Evolutionary conservation across 1,139 yeast species (phyloP).

Genomic region (Arxiozyma bovina): DNA sequence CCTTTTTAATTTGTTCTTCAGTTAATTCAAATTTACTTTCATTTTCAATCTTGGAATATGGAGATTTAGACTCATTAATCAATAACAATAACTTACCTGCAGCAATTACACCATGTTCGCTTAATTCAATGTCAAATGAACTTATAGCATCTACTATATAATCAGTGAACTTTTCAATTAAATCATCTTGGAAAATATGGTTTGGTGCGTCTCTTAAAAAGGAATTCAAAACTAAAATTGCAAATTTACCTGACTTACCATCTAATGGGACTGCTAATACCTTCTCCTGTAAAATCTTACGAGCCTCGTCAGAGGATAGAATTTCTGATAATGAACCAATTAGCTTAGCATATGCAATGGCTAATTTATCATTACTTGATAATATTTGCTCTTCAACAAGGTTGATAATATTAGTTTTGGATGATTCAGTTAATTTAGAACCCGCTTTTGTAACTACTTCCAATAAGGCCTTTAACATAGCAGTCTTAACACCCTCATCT

Average conservation of each 20-base stretch:
- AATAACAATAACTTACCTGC: conserved; percentile 70
- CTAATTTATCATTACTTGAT: conserved; percentile 48
- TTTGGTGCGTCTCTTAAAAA: conserved; percentile 68
- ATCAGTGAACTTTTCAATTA: conserved; percentile 41
- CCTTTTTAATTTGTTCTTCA: conserved; percentile 32
- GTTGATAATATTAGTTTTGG: conserved; percentile 61
- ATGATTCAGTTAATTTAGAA: conserved; percentile 59
- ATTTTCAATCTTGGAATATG: conserved; percentile 26
- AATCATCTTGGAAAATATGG: conserved; percentile 46
- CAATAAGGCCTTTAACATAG: conserved; percentile 77
- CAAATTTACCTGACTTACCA: conserved; percentile 47
- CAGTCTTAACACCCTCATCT: conserved; percentile 63
- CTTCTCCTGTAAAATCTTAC: conserved; percentile 49
- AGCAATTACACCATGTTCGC: conserved; percentile 76
- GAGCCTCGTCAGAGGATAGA: conserved; percentile 57
- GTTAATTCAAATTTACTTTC: conserved; percentile 34
- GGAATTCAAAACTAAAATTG: conserved; percentile 66
- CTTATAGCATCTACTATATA: conserved; percentile 43
- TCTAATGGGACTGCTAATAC: conserved; percentile 38
- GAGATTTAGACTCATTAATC: conserved; percentile 38
- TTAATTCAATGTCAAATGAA: conserved; percentile 45
- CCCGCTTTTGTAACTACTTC: conserved; percentile 84
- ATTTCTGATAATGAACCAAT: conserved; percentile 70
- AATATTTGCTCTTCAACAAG: conserved; percentile 66
- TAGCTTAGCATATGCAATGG: conserved; percentile 68